Conservation (phyloP, 1,284 basidiomycete genomes). For the Apiotrichum domesticum region DNA sequence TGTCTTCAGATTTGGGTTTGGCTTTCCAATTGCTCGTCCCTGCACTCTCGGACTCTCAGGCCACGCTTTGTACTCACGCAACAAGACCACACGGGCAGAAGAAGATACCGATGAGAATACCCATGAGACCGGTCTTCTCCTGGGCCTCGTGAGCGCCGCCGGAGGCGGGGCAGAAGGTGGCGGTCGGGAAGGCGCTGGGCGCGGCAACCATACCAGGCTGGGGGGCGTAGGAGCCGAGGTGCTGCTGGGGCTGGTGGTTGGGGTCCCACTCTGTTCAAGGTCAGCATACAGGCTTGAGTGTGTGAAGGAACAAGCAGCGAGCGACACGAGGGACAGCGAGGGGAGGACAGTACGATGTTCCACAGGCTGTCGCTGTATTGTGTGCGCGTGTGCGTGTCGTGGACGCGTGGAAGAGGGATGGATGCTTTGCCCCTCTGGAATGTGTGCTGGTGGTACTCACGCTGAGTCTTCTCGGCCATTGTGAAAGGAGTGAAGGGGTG, state of each 20-base stretch:
- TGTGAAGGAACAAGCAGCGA: too few species aligned
- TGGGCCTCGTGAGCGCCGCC: constrained; percentile 3
- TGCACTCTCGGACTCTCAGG: not conserved
- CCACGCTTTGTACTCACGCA: not conserved
- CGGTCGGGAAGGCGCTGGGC: not conserved
- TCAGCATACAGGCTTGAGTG: too few species aligned
- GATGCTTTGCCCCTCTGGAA: too few species aligned
- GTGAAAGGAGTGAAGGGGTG: too few species aligned
- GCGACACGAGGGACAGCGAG: too few species aligned
- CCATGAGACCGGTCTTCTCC: not conserved
- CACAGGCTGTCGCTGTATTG: too few species aligned
- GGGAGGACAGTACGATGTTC: too few species aligned
- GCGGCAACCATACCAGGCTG: not conserved
- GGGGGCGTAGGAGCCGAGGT: not conserved
- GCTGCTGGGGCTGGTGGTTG: not conserved
- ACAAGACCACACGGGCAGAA: constrained; percentile 3
- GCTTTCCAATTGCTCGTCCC: not conserved
- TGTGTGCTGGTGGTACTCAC: too few species aligned
- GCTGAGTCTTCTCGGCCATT: too few species aligned
- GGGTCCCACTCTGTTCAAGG: not conserved
- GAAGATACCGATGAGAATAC: constrained; percentile 3
- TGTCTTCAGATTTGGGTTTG: too few species aligned
- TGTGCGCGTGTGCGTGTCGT: too few species aligned
- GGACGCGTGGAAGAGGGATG: too few species aligned
- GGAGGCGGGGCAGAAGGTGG: constrained; percentile 1